A percentile compares a stretch with the other conserved stretches of the same genome.
These are phyloP conservation scores for Tubosaeta sp. DNA, from an alignment of 768 basidiomycete species.

Conservation along the genomic window DNA sequence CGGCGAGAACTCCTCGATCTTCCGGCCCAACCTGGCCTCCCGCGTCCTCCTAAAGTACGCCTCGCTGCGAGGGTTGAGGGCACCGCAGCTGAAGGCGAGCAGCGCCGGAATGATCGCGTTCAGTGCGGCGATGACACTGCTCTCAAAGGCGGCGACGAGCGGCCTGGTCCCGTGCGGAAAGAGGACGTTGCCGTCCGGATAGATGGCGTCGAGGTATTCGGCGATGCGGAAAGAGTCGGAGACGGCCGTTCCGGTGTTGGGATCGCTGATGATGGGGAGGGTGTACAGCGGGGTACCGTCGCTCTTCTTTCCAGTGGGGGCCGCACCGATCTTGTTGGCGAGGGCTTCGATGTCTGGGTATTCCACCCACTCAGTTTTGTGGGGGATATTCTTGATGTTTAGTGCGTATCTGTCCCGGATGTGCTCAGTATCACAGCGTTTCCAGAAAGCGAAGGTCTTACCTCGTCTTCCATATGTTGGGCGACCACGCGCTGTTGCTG, in stretches of 20 bases:
- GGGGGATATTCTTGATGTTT: constrained; percentile 39
- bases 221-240: constrained; percentile 43
- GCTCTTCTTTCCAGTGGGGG: constrained; percentile 25
- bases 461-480: constrained; percentile 47
- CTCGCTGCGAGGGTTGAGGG: constrained; percentile 27
- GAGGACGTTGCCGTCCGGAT: constrained; percentile 35
- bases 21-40: constrained; percentile 29
- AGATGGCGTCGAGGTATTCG: constrained; percentile 42
- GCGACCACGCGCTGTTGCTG: constrained; percentile 34
- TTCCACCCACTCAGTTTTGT: constrained; percentile 42
- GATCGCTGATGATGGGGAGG: constrained; percentile 40
- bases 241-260: constrained; percentile 31
- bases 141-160: constrained; percentile 38
- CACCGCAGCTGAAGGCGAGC: constrained; percentile 6
- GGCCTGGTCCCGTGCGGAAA: constrained; percentile 39
- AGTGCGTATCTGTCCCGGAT: constrained; percentile 29
- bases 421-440: neutral
- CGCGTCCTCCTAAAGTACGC: constrained; percentile 34
- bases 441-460: constrained; percentile 8
- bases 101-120: constrained; percentile 11
- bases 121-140: constrained; percentile 9
- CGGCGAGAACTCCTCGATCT: constrained; percentile 35
- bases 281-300: constrained; percentile 37
- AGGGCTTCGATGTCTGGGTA: constrained; percentile 37
- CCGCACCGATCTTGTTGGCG: constrained; percentile 30